Conservation (phyloP, 2,329 filamentous ascomycete genomes). For the Neopestalotiopsis clavispora region DNA sequence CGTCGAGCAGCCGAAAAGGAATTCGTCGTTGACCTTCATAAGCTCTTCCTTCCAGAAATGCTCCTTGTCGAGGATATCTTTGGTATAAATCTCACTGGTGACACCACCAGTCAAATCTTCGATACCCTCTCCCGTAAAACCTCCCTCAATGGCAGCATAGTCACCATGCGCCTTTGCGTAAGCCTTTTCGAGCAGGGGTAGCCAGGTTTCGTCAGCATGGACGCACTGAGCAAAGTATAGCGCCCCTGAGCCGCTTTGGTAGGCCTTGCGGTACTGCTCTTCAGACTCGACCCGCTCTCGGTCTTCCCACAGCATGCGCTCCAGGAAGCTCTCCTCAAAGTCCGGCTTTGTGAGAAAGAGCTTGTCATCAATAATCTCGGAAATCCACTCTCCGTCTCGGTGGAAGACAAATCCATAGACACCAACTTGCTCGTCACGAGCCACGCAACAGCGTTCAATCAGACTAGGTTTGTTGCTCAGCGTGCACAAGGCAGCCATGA, state of each 20-base stretch:
- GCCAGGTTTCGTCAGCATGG: constrained; percentile 74
- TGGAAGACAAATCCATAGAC: constrained; percentile 89
- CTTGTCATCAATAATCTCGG: constrained; percentile 63
- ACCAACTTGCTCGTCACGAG: constrained; percentile 72
- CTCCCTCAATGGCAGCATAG: constrained; percentile 70
- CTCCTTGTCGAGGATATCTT: constrained; percentile 68
- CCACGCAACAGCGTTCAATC: constrained; percentile 77
- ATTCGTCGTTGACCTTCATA: constrained; percentile 78
- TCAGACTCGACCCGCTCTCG: constrained; percentile 56
- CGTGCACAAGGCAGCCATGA: constrained; percentile 80
- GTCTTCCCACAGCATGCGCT: constrained; percentile 51
- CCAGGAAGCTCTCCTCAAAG: constrained; percentile 63
- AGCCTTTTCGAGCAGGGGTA: constrained; percentile 75
- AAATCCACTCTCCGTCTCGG: constrained; percentile 76
- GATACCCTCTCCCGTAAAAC: constrained; percentile 61
- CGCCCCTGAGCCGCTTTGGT: constrained; percentile 71
- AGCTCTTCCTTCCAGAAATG: constrained; percentile 77
- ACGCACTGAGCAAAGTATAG: constrained; percentile 74
- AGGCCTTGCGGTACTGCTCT: constrained; percentile 64
- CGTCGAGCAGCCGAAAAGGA: constrained; percentile 68
- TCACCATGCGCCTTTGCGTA: constrained; percentile 80
- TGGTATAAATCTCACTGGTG: constrained; percentile 58
- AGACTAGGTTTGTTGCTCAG: constrained; percentile 74
- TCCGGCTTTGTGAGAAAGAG: constrained; percentile 61
- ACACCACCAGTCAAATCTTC: constrained; percentile 58